Conservation (phyloP, 129 eudicot species). For the Artemisia annua region DNA sequence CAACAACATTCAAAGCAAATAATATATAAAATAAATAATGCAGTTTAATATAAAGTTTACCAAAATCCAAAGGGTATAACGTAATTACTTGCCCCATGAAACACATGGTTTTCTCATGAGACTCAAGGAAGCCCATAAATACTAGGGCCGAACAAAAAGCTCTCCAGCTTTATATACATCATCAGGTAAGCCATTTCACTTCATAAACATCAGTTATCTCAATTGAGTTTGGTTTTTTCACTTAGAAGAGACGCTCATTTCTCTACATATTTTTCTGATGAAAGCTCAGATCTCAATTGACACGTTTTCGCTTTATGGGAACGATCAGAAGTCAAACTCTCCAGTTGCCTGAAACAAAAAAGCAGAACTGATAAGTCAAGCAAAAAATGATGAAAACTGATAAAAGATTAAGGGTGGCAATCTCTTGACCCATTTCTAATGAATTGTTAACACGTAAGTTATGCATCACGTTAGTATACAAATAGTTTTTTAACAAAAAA, state of each 20-base stretch:
- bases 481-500: too few relatives aligned
- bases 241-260: conserved; percentile 31
- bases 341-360: conserved; percentile 75
- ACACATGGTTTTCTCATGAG: conserved; percentile 29
- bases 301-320: conserved; percentile 21
- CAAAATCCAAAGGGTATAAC: conserved; percentile 39
- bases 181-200: conserved; percentile 50
- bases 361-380: neutral
- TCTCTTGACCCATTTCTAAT: too few relatives aligned
- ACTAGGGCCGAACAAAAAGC: conserved; percentile 45
- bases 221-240: conserved; percentile 23
- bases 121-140: conserved; percentile 50
- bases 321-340: conserved; percentile 84
- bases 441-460: too few relatives aligned
- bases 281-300: conserved; percentile 25
- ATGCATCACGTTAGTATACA: too few relatives aligned
- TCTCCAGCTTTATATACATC: conserved; percentile 66
- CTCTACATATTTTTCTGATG: conserved; percentile 25
- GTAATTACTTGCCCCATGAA: conserved; percentile 39
- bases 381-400: neutral
- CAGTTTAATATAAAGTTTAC: conserved; percentile 34
- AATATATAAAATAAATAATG: conserved; percentile 24
- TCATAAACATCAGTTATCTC: conserved; percentile 36
- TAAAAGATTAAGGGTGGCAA: neutral
- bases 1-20: neutral